Conservation (phyloP, 805 yeast genomes). For the Ogataea ganodermae region DNA sequence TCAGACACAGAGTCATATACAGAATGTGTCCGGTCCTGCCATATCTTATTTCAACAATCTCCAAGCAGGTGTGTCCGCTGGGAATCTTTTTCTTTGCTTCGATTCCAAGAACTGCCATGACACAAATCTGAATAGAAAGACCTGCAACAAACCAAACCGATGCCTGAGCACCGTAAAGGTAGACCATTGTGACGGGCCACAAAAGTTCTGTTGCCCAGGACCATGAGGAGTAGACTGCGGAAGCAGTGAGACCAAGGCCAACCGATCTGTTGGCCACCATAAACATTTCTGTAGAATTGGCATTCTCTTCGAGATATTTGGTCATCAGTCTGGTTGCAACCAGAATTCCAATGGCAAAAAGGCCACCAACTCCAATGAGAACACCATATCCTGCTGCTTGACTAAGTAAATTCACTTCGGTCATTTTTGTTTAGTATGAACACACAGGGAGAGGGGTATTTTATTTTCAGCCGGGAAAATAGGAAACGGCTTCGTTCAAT, state of each 20-base stretch:
- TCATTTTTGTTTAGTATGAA: no score
- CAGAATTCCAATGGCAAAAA: constrained; percentile 36
- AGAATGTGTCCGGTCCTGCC: constrained; percentile 26
- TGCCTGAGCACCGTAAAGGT: constrained; percentile 29
- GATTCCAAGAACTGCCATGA: constrained; percentile 22
- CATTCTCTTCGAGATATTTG: constrained; percentile 26
- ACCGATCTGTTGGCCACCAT: constrained; percentile 67
- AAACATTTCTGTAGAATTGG: constrained; percentile 53
- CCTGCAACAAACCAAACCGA: constrained; percentile 29
- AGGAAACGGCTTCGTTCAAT: no score
- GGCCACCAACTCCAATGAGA: constrained; percentile 35
- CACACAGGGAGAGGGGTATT: no score
- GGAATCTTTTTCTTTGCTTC: constrained; percentile 28
- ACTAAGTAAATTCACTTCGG: constrained; percentile 15
- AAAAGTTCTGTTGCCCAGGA: constrained; percentile 29
- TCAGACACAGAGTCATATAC: constrained; percentile 23
- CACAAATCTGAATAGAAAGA: constrained; percentile 24
- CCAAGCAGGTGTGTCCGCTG: constrained; percentile 29
- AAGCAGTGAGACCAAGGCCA: constrained; percentile 44
- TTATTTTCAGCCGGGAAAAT: no score
- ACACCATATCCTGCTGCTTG: constrained; percentile 38
- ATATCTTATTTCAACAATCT: constrained; percentile 29
- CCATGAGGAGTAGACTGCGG: constrained; percentile 35
- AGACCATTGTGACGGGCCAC: constrained; percentile 28
- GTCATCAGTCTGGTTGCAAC: constrained; percentile 31